Evolutionary conservation across 495 filamentous ascomycete species (phyloP), one percentile per base, ranked within the genome.

Genomic region (Cryomyces antarcticus): DNA sequence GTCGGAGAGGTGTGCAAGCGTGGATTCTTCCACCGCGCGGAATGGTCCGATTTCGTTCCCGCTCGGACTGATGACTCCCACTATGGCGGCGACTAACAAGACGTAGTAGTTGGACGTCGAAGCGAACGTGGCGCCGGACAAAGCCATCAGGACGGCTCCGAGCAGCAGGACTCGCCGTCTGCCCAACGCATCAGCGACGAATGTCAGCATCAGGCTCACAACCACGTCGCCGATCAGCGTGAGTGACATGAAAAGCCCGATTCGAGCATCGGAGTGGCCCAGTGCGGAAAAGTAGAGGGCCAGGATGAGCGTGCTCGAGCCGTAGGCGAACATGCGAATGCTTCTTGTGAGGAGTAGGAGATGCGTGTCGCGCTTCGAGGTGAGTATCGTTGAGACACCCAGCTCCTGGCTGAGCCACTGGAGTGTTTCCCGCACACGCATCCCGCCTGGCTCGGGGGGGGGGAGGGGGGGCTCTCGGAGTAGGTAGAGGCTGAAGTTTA

Each of bases 171-270:
- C 74, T 5, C 64, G 68, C 44, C 75, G 73, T 41, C 83, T 67
- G 7, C 84, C 83, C 41, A 86, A 57, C 1, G 65, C 58, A 62
- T 92, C 83, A 3, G 83, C 82, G 44, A 80, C 72, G 3, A 84
- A 60, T 0, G 84, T 85, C 27, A 93, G 66, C 27, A 78, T 51
- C 13, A 85, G 74, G 41, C 81, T 83, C 44, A 92, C 77, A 28
- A 75, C 48, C 2, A 82, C 77, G 62, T 93, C 85, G 28, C 85
- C 84, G 12, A 81, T 60, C 42, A 92, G 60, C 0, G 85, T 93
- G 39, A 88, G 59, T 4, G 80, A 85, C 82, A 93, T 93, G 57
- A 93, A 89, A 4, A 86, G 64, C 11, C 85, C 85, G 37, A 81
- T 86, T n/a, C 64, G 64, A n/a, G 72, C 65, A 50, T 82, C 74